Percentiles rank a stretch among this genome's conserved stretches.
phyloP scores from a whole-genome alignment of 2,329 filamentous ascomycete species.

The Cyclaneusma minus region DNA sequence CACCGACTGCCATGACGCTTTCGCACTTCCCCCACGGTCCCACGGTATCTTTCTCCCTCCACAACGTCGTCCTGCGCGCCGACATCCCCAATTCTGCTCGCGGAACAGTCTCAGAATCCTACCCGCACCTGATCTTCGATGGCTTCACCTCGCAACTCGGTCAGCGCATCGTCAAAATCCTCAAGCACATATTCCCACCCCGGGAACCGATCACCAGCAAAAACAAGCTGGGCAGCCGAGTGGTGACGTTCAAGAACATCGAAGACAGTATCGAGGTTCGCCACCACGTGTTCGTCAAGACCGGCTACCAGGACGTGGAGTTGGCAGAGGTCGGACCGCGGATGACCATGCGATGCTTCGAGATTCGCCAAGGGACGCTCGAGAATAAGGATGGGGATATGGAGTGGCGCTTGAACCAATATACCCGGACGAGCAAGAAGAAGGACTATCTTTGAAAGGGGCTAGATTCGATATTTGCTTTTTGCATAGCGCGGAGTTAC shows the following conservation, averaged over 20 bases:
- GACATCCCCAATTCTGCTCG: constrained; percentile 81
- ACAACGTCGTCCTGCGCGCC: constrained; percentile 83
- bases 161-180: constrained; percentile 67
- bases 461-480: constrained; percentile 7
- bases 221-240: constrained; percentile 67
- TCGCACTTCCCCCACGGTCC: constrained; percentile 82
- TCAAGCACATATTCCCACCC: constrained; percentile 91
- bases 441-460: constrained; percentile 71
- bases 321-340: constrained; percentile 79
- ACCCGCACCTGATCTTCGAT: constrained; percentile 91
- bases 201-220: constrained; percentile 58
- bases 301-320: constrained; percentile 78
- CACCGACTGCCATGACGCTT: constrained; percentile 75
- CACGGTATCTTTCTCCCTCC: constrained; percentile 72
- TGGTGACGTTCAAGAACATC: constrained; percentile 89
- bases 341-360: constrained; percentile 95
- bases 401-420: constrained; percentile 93
- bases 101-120: constrained; percentile 82
- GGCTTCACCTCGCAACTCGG: constrained; percentile 75
- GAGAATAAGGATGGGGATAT: constrained; percentile 93
- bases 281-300: constrained; percentile 88
- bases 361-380: constrained; percentile 79
- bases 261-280: constrained; percentile 89
- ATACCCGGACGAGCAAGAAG: constrained; percentile 84
- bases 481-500: constrained; percentile 18